phyloP scores from a whole-genome alignment of 768 basidiomycete species.

The Glaciozyma antarctica region DNA sequence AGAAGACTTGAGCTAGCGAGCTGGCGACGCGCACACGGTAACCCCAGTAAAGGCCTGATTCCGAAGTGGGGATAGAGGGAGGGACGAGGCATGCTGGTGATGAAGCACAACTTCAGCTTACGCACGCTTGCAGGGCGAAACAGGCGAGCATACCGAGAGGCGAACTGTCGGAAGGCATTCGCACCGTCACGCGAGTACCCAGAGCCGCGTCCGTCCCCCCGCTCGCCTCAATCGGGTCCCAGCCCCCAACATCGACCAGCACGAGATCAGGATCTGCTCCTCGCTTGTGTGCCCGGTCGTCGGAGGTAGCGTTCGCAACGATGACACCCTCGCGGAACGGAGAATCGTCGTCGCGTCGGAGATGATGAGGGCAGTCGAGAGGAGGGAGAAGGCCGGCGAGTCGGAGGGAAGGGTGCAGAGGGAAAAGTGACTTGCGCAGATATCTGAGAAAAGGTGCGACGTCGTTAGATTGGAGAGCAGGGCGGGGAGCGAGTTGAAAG shows the following conservation, averaged over 20 bases:
- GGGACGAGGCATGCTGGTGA: constrained; percentile 1
- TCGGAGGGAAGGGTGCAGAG: constrained; percentile 14
- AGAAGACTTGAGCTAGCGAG: neutral
- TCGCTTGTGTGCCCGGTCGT: neutral
- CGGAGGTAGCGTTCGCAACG: neutral
- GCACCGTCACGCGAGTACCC: neutral
- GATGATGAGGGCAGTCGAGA: constrained; percentile 21
- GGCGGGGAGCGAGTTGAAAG: neutral
- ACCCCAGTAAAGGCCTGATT: constrained; percentile 14
- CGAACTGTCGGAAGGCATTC: neutral
- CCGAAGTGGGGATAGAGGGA: constrained; percentile 4
- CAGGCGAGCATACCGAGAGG: neutral
- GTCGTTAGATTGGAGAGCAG: neutral
- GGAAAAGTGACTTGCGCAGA: constrained; percentile 11
- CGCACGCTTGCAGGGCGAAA: neutral
- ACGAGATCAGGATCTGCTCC: neutral
- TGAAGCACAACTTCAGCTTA: neutral
- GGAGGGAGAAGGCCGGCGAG: constrained; percentile 22
- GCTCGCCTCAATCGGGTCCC: constrained; percentile 2
- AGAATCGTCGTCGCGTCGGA: constrained; percentile 7
- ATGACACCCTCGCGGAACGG: constrained; percentile 16
- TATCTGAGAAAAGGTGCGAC: neutral
- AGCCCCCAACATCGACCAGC: constrained; percentile 17
- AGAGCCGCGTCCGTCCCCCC: neutral
- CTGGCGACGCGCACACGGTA: constrained; percentile 14